phyloP scores from a whole-genome alignment of 2,329 filamentous ascomycete genomes.

The Claviceps arundinis region DNA sequence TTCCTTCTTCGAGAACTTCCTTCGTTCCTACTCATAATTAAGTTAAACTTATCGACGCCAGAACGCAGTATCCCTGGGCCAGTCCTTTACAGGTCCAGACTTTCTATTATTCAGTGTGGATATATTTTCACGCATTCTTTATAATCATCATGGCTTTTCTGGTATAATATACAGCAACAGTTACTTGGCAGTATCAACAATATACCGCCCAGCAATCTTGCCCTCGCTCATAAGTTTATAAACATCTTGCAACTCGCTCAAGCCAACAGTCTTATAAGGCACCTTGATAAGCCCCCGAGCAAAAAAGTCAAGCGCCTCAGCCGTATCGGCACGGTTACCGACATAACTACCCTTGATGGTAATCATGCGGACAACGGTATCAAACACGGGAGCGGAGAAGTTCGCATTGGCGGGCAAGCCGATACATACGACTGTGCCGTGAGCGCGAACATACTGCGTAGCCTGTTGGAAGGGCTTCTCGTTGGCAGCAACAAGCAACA shows the following conservation, averaged over 20 bases:
- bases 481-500: slow-evolving; percentile 70
- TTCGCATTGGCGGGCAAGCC: slow-evolving; percentile 72
- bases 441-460: slow-evolving; percentile 70
- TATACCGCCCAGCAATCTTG: slow-evolving; percentile 65
- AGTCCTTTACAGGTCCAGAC: no score
- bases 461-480: slow-evolving; percentile 97
- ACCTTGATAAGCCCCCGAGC: slow-evolving; percentile 69
- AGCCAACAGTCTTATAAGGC: slow-evolving; percentile 73
- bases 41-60: no score
- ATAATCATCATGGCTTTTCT: no score
- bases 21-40: no score
- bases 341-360: slow-evolving; percentile 88
- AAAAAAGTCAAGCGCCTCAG: slow-evolving; percentile 87
- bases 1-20: no score
- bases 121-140: no score
- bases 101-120: no score
- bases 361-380: slow-evolving; percentile 81
- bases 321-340: slow-evolving; percentile 76
- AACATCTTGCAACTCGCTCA: slow-evolving; percentile 68
- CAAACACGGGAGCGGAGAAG: slow-evolving; percentile 75
- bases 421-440: slow-evolving; percentile 76
- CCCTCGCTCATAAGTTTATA: slow-evolving; percentile 61
- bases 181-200: slow-evolving; percentile 58
- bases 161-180: no score
- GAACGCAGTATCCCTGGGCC: no score